Conservation (phyloP, 2,329 filamentous ascomycete species). For the Neofusicoccum umdonicola region DNA sequence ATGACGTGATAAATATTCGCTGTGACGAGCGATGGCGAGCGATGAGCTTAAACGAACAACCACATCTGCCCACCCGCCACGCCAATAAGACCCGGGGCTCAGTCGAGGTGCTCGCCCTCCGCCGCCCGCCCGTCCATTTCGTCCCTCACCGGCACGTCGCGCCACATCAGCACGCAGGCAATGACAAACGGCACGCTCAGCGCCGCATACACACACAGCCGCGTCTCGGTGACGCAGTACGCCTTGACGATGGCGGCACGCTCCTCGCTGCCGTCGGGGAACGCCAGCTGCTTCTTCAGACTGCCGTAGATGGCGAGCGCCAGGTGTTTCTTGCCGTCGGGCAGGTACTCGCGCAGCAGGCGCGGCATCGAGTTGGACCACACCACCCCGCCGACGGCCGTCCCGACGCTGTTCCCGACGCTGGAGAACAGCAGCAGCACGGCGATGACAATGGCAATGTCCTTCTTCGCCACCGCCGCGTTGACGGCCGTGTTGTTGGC, state of each 20-base stretch:
- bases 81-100: neutral
- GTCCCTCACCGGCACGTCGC: neutral
- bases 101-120: neutral
- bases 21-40: neutral
- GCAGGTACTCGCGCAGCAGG: constrained; percentile 47
- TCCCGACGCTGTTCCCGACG: constrained; percentile 45
- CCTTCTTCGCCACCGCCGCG: constrained; percentile 46
- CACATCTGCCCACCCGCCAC: neutral
- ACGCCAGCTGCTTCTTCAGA: constrained; percentile 54
- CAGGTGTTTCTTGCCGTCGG: constrained; percentile 36
- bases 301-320: constrained; percentile 51
- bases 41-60: neutral
- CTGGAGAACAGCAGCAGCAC: constrained; percentile 58
- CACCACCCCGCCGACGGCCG: constrained; percentile 58
- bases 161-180: constrained; percentile 1
- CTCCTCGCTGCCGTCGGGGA: constrained; percentile 48
- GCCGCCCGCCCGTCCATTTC: neutral
- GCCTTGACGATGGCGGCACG: constrained; percentile 38
- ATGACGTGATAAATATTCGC: neutral
- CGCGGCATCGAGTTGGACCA: constrained; percentile 58
- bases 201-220: constrained; percentile 37
- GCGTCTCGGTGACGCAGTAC: constrained; percentile 30
- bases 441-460: constrained; percentile 62
- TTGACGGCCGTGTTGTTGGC: constrained; percentile 7
- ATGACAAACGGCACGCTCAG: constrained; percentile 23